Conservation (phyloP, 805 yeast species). For the Pichia eremophila region DNA sequence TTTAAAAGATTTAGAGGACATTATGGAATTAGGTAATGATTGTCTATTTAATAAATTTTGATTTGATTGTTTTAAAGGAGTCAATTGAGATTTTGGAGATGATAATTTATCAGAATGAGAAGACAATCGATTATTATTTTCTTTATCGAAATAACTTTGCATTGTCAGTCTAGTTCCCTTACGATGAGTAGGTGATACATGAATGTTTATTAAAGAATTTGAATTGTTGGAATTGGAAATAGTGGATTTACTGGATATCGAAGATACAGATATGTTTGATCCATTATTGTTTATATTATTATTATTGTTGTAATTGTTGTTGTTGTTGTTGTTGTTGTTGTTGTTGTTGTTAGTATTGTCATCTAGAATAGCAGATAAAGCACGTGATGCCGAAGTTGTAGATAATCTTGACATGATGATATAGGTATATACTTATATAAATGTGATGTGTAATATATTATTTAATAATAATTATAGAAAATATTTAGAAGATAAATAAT, state of each 20-base stretch:
- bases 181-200: not conserved
- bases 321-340: not conserved
- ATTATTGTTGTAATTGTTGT: not conserved
- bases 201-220: not conserved
- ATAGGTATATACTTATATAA: too few relatives aligned
- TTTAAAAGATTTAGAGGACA: not conserved
- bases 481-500: too few relatives aligned
- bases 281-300: too few relatives aligned
- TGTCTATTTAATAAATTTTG: not conserved
- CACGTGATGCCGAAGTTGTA: not conserved
- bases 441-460: too few relatives aligned
- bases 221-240: not conserved
- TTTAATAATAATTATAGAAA: too few relatives aligned
- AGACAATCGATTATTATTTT: not conserved
- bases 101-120: not conserved
- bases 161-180: constrained; percentile 2
- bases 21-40: not conserved
- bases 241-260: not conserved
- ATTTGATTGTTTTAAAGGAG: not conserved
- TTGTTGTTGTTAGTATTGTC: not conserved
- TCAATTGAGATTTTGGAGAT: not conserved
- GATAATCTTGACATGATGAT: not conserved
- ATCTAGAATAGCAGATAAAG: not conserved
- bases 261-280: not conserved
- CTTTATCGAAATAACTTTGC: constrained; percentile 8